phyloP scores from a whole-genome alignment of 768 basidiomycete species.

The Trametes cubensis region DNA sequence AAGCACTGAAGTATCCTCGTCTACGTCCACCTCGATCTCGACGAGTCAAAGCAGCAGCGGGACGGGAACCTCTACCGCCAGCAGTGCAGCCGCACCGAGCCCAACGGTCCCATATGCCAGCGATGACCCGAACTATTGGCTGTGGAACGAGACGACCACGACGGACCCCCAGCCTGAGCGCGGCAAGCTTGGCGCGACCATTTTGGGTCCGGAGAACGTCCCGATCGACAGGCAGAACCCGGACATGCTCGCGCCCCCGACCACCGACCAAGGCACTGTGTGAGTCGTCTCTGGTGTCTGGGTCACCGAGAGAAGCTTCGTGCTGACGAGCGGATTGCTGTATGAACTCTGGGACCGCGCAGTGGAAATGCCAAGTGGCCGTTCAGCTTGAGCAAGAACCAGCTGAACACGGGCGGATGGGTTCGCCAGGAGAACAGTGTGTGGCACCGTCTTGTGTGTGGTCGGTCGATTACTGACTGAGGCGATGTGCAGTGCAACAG shows the following conservation, averaged over 20 bases:
- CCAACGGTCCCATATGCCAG: constrained; percentile 28
- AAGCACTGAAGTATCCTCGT: background rate
- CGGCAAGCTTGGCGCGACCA: constrained; percentile 29
- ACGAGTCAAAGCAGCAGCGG: background rate
- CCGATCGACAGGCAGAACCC: constrained; percentile 36
- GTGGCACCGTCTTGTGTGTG: background rate
- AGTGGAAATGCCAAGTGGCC: constrained; percentile 38
- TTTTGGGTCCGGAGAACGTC: constrained; percentile 38
- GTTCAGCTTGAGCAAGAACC: constrained; percentile 38
- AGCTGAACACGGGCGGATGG: constrained; percentile 41
- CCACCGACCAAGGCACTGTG: constrained; percentile 38
- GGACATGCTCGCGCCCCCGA: constrained; percentile 37
- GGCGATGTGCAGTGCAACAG: constrained; percentile 23
- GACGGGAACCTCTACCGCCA: constrained; percentile 29
- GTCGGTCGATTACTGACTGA: background rate
- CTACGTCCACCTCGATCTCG: background rate
- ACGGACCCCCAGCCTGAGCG: constrained; percentile 27
- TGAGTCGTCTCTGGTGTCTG: constrained; percentile 1
- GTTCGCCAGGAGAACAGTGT: constrained; percentile 39
- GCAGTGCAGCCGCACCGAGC: constrained; percentile 10
- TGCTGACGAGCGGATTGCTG: no score
- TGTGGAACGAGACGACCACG: constrained; percentile 26
- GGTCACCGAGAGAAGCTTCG: background rate
- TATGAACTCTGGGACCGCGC: no score
- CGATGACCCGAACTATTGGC: constrained; percentile 28